Evolutionary conservation across 73 alveolate genomes (phyloP), one percentile per base, ranked within the genome.

Genomic region (Breviolum minutum): DNA sequence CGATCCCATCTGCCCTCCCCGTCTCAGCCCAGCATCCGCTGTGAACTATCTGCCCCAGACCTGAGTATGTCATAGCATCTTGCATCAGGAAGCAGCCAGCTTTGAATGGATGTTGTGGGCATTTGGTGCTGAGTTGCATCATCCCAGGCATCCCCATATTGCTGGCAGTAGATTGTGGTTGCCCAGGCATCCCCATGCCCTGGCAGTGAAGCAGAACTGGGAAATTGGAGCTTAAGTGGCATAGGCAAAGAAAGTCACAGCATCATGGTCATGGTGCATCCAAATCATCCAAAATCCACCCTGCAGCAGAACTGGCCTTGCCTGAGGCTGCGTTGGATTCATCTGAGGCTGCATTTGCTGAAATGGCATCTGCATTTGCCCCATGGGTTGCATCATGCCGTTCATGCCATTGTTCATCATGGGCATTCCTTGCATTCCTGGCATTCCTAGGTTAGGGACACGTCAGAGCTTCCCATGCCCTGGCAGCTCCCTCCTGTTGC

Each of bases 301-400:
- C 54, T 32, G 6, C 64, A 30, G 13, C 64, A 27, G 16, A 14
- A 62, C 63, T 32, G 20, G 29, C 64, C 95, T 13, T 27, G 84
- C 95, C 95, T 87, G 95, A 13, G 96, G 96, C 85, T 69, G 32
- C 63, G 14, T 26, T 22, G 81, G 83, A 40, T 40, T 40, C 95
- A 87, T 87, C 29, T 40, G 27, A 8, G 84, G 96, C 96, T 40
- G 54, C 54, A 89, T 89, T 16, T 63, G 71, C 95, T 24, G 71
- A 48, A 87, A 60, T 32, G 54, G 87, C 63, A 48, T 22, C 64
- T 77, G 97, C 97, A 91, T 91, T 40, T 81, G 70, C 90, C 69
- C 70, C 90, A 81, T 81, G 6, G 66, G 90, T 48, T 81, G 40
- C 90, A 54, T 40, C 90, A 68, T 68, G 77, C 77, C 77, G 77